phyloP scores from a whole-genome alignment of 768 basidiomycete species.

The Leccinellum luteum region DNA sequence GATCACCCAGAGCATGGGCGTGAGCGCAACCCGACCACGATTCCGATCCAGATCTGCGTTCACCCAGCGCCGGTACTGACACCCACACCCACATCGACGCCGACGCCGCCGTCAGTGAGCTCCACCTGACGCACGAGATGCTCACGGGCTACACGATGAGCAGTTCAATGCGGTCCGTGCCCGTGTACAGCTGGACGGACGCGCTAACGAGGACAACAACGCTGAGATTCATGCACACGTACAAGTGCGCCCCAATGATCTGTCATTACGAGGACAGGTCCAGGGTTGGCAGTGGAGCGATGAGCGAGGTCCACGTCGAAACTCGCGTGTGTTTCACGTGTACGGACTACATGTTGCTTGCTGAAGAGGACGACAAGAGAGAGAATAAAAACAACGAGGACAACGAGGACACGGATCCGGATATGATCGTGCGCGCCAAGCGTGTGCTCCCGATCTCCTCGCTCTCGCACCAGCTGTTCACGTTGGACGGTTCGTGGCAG shows the following conservation, averaged over 20 bases:
- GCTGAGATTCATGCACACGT: slow-evolving; percentile 21
- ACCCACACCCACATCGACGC: neutral
- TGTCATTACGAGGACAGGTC: too few species aligned
- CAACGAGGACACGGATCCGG: neutral
- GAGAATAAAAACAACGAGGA: neutral
- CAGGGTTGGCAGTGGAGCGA: too few species aligned
- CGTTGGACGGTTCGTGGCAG: slow-evolving; percentile 5
- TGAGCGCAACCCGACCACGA: neutral
- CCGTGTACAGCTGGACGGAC: slow-evolving; percentile 12
- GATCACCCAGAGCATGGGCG: too few species aligned
- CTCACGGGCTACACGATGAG: neutral
- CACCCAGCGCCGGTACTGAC: neutral
- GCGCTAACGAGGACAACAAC: slow-evolving; percentile 8
- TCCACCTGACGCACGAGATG: slow-evolving; percentile 20
- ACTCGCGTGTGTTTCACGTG: slow-evolving; percentile 1
- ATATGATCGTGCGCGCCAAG: slow-evolving; percentile 1
- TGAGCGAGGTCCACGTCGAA: too few species aligned
- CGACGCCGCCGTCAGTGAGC: slow-evolving; percentile 4
- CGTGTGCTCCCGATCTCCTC: slow-evolving; percentile 1
- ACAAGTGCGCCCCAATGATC: neutral
- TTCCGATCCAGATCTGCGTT: neutral
- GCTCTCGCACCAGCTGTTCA: slow-evolving; percentile 9
- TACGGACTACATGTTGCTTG: slow-evolving; percentile 13
- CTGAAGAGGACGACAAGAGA: neutral
- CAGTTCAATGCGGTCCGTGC: slow-evolving; percentile 3